Evolutionary conservation across 2,329 filamentous ascomycete genomes (phyloP), one percentile per base, ranked within the genome.

Genomic region (Hypoxylon sp.): DNA sequence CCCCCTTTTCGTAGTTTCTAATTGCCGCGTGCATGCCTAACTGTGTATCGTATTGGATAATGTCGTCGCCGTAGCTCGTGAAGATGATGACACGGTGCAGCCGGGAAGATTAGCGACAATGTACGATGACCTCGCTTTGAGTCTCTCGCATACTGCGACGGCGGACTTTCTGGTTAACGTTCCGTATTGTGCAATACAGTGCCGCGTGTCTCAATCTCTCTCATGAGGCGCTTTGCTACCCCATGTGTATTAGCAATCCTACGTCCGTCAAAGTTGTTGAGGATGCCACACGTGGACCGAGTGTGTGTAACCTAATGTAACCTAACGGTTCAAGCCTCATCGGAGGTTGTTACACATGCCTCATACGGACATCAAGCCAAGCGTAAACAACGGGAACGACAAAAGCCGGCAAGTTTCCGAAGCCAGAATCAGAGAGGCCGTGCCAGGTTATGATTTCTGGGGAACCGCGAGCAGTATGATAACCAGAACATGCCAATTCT

Each of bases 61-160:
- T 30, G 26, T 34, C 29, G 49, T 20, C 30, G 30, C 30, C 27
- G 19, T 12, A 34, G 27, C 49, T 32, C 32, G 34, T 51, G 46
- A 48, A 37, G 13, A 57, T 54, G 56, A 51, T 51, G 48, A 34
- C 52, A 51, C 49, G 36, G 20, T 48, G 46, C 45, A 53, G 41
- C 23, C 12, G 20, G n/a, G 38, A 42, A 51, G 56, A 51, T 45
- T 54, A 47, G 49, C 46, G 56, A 54, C 26, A 16, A 57, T 57
- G 56, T 51, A 54, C 30, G 38, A 46, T 45, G 42, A 54, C 42
- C 53, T 46, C 43, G 27, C 26, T 31, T 29, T 36, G 37, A 43
- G 21, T 41, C 29, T 20, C 20, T 45, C 8, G 20, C 12, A 25
- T 30, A 37, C 30, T 37, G 43, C 32, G 29, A 48, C 21, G 30